Conservation (phyloP, 176 grass and related monocot genomes). For the Hordeum vulgare region MorexV3_pseudomolecules_assembly NC_058524.1:597110592-597111091, state of each 20-base stretch:
- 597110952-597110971: not conserved
- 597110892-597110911: not conserved
- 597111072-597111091: not conserved
- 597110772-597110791: not conserved
- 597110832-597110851: not conserved
- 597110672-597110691: conserved; percentile 4
- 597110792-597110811: not conserved
- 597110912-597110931: not conserved
- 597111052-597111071: not conserved
- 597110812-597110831: not conserved
- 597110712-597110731: conserved; percentile 18
- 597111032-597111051: not conserved
- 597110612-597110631: not conserved
- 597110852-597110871: not conserved
- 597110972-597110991: not conserved
- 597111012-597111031: not conserved
- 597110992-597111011: not conserved
- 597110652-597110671: conserved; percentile 14
- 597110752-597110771: not conserved
- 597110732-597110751: conserved; percentile 22
- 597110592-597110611: not conserved
- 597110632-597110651: conserved; percentile 22
- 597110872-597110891: no score
- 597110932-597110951: not conserved
- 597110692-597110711: not conserved